Evolutionary conservation across 2,329 filamentous ascomycete genomes (phyloP), one percentile per base, ranked within the genome.

Genomic region (Xylariales sp.): DNA sequence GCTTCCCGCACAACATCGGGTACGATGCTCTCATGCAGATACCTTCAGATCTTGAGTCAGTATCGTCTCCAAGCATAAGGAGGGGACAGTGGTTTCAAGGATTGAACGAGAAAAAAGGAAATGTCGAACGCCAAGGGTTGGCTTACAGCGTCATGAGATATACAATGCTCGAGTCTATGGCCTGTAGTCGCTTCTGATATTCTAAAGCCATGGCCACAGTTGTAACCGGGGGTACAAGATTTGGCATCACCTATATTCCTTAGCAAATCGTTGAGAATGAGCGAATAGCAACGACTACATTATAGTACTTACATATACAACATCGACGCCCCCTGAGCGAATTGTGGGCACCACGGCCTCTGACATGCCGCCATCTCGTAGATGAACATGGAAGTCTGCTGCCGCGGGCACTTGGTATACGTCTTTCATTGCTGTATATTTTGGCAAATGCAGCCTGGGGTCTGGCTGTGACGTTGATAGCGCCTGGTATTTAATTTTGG

Each of bases 1-100:
- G 81, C 81, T 46, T 81, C 74, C 22, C 69, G 67, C 49, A 85
- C 80, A 6, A 65, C 69, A 24, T 69, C 66, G 5, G 72, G 69
- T 3, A 69, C 74, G 38, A 76, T 66, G 6, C 63, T 66, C 36
- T 67, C 63, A 50, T 74, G 69, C 40, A 74, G 63, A 52, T n/a
- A n/a, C n/a, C n/a, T n/a, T n/a, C n/a, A n/a, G n/a, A n/a, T n/a
- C n/a, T n/a, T n/a, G n/a, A n/a, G n/a, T n/a, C n/a, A n/a, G n/a
- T n/a, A n/a, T n/a, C n/a, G n/a, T n/a, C n/a, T n/a, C n/a, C n/a
- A n/a, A n/a, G n/a, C n/a, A n/a, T n/a, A n/a, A n/a, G n/a, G n/a
- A n/a, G n/a, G n/a, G n/a, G n/a, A n/a, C n/a, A n/a, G n/a, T n/a
- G n/a, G n/a, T n/a, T n/a, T n/a, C n/a, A n/a, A n/a, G n/a, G n/a